Evolutionary conservation across 148 eudicot species (phyloP), one percentile per base, ranked within the genome.

Genomic region (Oxyria digyna): DNA sequence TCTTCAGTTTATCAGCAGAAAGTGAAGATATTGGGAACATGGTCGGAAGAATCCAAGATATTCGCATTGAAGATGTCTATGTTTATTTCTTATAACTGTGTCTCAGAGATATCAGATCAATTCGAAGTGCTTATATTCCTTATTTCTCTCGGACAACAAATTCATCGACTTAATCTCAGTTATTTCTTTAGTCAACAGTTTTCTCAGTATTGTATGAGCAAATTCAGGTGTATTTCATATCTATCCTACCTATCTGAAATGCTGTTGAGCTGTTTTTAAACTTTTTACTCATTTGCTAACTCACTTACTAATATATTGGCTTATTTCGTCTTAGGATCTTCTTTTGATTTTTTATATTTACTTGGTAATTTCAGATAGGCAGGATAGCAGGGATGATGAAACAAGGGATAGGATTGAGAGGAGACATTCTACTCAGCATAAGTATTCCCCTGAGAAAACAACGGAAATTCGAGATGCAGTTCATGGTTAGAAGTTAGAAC

Each of bases 331-430:
- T 14, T 59, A 14, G 18, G 13, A 54, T 9, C 20, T 29, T 29
- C 49, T 70, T 45, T 71, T 74, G 69, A 75, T 21, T 7, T 64
- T n/a, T 71, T 42, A 18, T 10, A 23, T 75, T 15, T 59, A 59
- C 73, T 71, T 59, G n/a, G 20, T 68, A 26, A 70, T 70, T 59
- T 75, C 84, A 94, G 98, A 87, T 62, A 80, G 89, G 76, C 86
- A 80, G 77, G 84, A 76, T 62, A 62, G 74, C 64, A 73, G 84
- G 49, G 78, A 69, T 65, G 69, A 71, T 75, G 98, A 88, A 72
- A 78, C 87, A 78, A 86, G 96, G 80, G 89, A 78, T 72, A 94
- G 80, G 82, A 85, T 89, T 68, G 96, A 80, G 59, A 82, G 89
- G 73, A 85, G 82, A 75, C 90, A 71, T 48, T 94, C 98, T 75